Evolutionary conservation across 2,329 filamentous ascomycete species (phyloP), one percentile per base, ranked within the genome.

Genomic region (Epichloe sibirici): DNA sequence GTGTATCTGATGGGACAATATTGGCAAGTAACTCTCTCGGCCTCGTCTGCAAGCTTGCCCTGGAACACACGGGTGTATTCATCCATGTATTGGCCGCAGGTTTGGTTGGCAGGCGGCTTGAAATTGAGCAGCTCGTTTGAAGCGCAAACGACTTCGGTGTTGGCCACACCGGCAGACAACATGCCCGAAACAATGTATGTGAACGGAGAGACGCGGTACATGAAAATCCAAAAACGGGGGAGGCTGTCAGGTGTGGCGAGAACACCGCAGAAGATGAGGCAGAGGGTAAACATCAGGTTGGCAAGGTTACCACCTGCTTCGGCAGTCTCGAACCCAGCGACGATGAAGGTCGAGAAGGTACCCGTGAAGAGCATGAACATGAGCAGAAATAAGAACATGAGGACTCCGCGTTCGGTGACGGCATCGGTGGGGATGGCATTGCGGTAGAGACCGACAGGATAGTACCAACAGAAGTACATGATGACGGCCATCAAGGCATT

Each of bases 401-500:
- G 78, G 1, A 74, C 85, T 9, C 88, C 86, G 34, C 88, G 86
- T 61, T 88, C 81, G 5, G 76, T 64, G 1, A 84, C 77, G 56
- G 81, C 72, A 55, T 77, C 76, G 4, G 81, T 80, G 1, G 73
- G 73, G 15, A 74, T 69, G 2, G 86, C 86, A 62, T 91, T 90
- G 54, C 71, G 69, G 66, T 88, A 82, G 9, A 93, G 77, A 2
- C 87, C 88, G 51, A 94, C 79, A 1, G 89, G 88, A 65, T 90
- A 95, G 73, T 95, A 95, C 80, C 86, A 91, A 65, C 76, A 83
- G 62, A 88, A 76, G 73, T 75, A 95, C 72, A 90, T 84, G 57
- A 94, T 70, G n/a, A 83, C 75, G 3, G 82, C 79, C 76, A 87
- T 84, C 44, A 93, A 68, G 0, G 82, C 78, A 64, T 94, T 89